Base-by-base conservation (phyloP, 163 green algal species). In the Trebouxia gelatinosa region DNA sequence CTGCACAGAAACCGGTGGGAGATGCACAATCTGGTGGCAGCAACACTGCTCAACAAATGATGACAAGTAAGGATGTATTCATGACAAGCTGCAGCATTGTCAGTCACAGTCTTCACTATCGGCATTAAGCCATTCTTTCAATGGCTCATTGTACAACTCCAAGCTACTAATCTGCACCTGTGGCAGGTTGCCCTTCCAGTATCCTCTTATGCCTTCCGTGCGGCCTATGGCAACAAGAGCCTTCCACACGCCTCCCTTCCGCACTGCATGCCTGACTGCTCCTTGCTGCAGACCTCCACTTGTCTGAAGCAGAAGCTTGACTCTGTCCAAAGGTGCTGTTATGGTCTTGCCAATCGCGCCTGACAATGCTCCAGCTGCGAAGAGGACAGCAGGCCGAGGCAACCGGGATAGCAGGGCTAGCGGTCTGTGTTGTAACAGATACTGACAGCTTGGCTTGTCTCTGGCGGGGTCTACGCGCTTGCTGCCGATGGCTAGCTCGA, bases 161-260 rank as follows among this genome's bases (percentile, higher is more conserved):
- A 38, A 77, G 7, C 35, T 50, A n/a, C n/a, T n/a, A n/a, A n/a
- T n/a, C n/a, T n/a, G 9, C 46, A 90, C 90, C 85, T 97, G 92
- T 19, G 92, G 87, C 43, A 94, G 43, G 75, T 95, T 95, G 62
- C 89, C 91, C 82, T 93, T 93, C 91, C 91, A 97, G 85, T 93
- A 95, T 43, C 88, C 90, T 17, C 71, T 51, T n/a, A 97, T 29
- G 34, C 92, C 92, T 75, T 95, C 92, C 72, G 89, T 74, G 34
- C 85, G 83, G n/a, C 85, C 86, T 43, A 97, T 93, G 11, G 84
- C 88, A 35, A 87, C 58, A 26, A 97, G 82, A 0, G 91, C 85
- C 31, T 84, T 29, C 2, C 94, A 59, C 13, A 96, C 59, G 58
- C 78, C 81, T 50, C 91, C 91, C 23, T 70, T 74, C 32, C 19